Base-by-base conservation (phyloP, 345 rosid species). In the Salix koriyanagi region DNA sequence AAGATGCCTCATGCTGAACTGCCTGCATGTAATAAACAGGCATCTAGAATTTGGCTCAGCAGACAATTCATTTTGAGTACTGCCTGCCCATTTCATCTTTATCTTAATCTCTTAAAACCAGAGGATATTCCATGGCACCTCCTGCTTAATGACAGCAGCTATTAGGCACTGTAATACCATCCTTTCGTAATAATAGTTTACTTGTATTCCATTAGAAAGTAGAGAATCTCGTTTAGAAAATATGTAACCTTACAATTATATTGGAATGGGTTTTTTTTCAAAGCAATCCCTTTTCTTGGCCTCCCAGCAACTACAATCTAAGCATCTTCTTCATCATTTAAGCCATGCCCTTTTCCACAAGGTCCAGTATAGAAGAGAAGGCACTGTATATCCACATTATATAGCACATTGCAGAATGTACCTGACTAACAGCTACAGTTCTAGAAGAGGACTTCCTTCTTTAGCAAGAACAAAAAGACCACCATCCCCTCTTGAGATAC, bases 401-500 rank as follows among this genome's bases (percentile, higher is more conserved):
- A 65, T 65, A 65, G n/a, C 23, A 65, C 41, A 15, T 65, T 30
- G 42, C 69, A 61, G 36, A 67, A 64, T 60, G 52, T 69, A 75
- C 78, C 84, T 68, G 69, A 80, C 76, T 83, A 84, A 85, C 66
- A 69, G 81, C 76, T 83, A 84, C 85, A 79, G 85, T 52, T 84
- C 82, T 68, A 96, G 90, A 79, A 95, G 93, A 86, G 98, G 88
- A 80, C 97, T 90, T 48, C 98, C 98, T 85, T 90, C 92, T 79
- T 87, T 91, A 19, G 79, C 97, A 71, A 95, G 99, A 81, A 95
- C 91, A 70, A 95, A 95, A 54, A 95, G 92, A 64, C 99, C 99
- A 37, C 99, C 98, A 13, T 95, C 99, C 16, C 99, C 99, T 79
- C 97, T 91, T 28, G 98, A 93, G 77, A 95, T 95, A 78, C 92